phyloP scores from a whole-genome alignment of 2,329 filamentous ascomycete species.

The Trichoderma guizhouense region DNA sequence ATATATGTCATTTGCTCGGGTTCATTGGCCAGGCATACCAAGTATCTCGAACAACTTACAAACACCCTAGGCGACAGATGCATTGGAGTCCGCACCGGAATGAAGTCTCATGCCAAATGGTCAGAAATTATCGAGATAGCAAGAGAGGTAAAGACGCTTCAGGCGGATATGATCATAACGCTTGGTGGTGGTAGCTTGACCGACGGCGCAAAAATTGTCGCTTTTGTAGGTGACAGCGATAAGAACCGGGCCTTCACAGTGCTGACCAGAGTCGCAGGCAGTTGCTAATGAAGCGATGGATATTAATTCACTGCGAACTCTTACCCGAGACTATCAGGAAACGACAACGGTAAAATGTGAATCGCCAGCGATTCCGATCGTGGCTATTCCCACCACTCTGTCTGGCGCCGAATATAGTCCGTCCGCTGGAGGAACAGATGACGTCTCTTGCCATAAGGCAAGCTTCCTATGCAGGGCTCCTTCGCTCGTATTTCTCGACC shows the following conservation, averaged over 20 bases:
- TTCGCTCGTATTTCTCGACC: not conserved
- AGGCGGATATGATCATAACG: not conserved
- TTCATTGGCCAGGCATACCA: not conserved
- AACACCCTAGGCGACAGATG: not conserved
- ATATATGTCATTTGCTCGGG: not conserved
- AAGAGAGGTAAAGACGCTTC: not conserved
- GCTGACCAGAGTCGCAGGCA: not conserved
- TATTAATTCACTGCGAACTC: not conserved
- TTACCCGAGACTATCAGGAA: not conserved
- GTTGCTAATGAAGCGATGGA: not conserved
- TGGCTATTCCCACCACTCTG: not conserved
- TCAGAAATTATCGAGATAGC: not conserved
- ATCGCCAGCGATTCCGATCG: not conserved
- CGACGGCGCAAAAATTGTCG: not conserved
- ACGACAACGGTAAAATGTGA: not conserved
- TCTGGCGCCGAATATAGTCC: not conserved
- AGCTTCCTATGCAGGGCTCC: not conserved
- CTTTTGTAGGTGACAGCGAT: not conserved
- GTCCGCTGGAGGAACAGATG: not conserved
- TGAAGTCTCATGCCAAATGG: not conserved
- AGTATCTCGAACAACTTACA: not conserved
- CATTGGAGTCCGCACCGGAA: not conserved
- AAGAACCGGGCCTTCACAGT: not conserved
- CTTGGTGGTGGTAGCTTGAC: not conserved
- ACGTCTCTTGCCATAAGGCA: not conserved